These are phyloP conservation scores for Xerocomellus dryophilus DNA, from an alignment of 768 basidiomycete genomes.

Conservation along the genomic window DNA sequence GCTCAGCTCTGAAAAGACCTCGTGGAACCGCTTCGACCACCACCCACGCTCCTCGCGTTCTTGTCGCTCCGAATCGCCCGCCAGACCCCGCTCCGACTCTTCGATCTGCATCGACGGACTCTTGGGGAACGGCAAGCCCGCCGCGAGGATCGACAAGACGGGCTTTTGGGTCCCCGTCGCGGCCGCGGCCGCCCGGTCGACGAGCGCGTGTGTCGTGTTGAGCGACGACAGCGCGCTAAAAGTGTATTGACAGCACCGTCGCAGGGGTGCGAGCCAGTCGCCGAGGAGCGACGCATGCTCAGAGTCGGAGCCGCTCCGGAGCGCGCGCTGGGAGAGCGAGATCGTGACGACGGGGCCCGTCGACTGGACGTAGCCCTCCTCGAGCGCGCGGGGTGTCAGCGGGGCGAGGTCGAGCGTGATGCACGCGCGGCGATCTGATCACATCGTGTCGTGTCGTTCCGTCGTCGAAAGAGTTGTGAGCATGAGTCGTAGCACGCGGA, in stretches of 20 bases:
- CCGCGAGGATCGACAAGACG: conserved; percentile 38
- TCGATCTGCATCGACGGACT: conserved; percentile 65
- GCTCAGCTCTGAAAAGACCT: conserved; percentile 57
- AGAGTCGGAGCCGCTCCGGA: neutral
- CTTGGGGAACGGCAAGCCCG: conserved; percentile 61
- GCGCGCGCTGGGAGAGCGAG: conserved; percentile 26
- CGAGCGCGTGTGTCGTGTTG: conserved; percentile 24
- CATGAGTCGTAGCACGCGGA: too few relatives aligned
- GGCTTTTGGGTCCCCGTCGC: conserved; percentile 34
- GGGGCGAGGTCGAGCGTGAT: conserved; percentile 53
- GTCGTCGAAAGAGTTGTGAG: neutral
- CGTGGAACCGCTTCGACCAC: conserved; percentile 69
- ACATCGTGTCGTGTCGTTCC: too few relatives aligned
- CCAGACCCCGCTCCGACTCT: conserved; percentile 30
- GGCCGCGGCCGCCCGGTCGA: conserved; percentile 26
- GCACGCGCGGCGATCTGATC: conserved; percentile 26
- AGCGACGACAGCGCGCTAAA: conserved; percentile 39
- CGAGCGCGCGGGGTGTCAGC: conserved; percentile 38
- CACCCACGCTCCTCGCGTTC: conserved; percentile 71
- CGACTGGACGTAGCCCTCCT: conserved; percentile 36
- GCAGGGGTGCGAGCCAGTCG: conserved; percentile 51
- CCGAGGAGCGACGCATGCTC: conserved; percentile 3
- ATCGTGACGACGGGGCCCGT: conserved; percentile 35
- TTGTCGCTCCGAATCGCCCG: conserved; percentile 31
- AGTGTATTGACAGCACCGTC: conserved; percentile 49